Base-by-base conservation (phyloP, 2,329 filamentous ascomycete genomes). In the Cercospora beticola region DNA sequence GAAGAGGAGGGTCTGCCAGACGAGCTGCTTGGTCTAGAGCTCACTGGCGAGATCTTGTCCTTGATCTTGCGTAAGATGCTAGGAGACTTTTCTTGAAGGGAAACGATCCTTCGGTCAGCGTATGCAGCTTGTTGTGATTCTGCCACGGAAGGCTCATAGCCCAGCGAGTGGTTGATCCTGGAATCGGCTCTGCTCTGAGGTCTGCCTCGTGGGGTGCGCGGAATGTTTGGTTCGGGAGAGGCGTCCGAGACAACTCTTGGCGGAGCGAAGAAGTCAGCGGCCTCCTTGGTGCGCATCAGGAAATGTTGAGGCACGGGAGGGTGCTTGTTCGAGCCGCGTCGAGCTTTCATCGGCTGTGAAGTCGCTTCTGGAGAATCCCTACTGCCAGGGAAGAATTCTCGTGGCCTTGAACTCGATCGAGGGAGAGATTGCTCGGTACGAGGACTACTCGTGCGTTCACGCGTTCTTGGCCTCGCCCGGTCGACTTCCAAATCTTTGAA, bases 391-490 rank as follows among this genome's bases (percentile, higher is more conserved):
- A 65, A 64, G 36, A 68, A 65, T 7, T 62, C 57, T 54, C 70
- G 12, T 62, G 72, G 67, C 66, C 73, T 36, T 40, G 72, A 65
- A 70, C 68, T 52, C 18, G 70, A 71, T 62, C 74, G 66, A 23
- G 75, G 73, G 23, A 74, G 72, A 2, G 74, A 76, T 2, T 68
- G 70, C 14, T 73, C 72, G 4, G 73, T 75, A 5, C 71, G 70
- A 12, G 75, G 74, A 36, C 67, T 70, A 66, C 72, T 75, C 4
- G 74, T 76, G 21, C 68, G 60, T 31, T 49, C 64, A n/a, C 66
- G 43, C 18, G 59, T 26, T 8, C 23, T 58, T 10, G 66, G 56
- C 36, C 40, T 60, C 56, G 58, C 46, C 21, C 57, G 33, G 14
- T 65, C 54, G 14, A 65, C 46, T 21, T 63, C 62, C 18, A 65